phyloP scores from a whole-genome alignment of 306 rosid genomes.

The Crotalaria pallida region DNA sequence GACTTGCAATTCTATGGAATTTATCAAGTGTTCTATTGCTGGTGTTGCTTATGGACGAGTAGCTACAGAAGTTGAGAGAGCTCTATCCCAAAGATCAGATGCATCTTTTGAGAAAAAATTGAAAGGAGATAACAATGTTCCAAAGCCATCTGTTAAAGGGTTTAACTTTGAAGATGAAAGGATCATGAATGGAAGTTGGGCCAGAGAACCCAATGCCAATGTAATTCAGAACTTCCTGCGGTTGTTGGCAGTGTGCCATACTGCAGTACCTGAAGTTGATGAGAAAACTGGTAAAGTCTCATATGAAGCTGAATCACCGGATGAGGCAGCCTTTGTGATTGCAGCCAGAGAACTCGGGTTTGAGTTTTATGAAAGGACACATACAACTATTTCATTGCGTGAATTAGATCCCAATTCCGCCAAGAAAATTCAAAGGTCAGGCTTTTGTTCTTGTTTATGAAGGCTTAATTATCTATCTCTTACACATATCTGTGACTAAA shows the following conservation, averaged over 20 bases:
- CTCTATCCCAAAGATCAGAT: slow-evolving; percentile 58
- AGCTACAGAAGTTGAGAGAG: slow-evolving; percentile 93
- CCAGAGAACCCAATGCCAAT: slow-evolving; percentile 54
- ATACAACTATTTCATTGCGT: slow-evolving; percentile 51
- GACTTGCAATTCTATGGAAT: slow-evolving; percentile 98
- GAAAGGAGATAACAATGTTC: slow-evolving; percentile 24
- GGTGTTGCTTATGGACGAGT: slow-evolving; percentile 84
- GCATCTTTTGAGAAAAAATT: slow-evolving; percentile 25
- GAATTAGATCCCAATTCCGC: slow-evolving; percentile 57
- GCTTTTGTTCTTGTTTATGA: slow-evolving; percentile 18
- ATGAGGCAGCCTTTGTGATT: slow-evolving; percentile 95
- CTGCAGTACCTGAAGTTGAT: slow-evolving; percentile 90
- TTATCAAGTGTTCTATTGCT: slow-evolving; percentile 90
- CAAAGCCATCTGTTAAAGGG: slow-evolving; percentile 62
- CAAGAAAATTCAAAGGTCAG: slow-evolving; percentile 48
- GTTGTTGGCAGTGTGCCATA: slow-evolving; percentile 81
- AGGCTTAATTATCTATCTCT: neutral
- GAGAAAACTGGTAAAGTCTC: slow-evolving; percentile 69
- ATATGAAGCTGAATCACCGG: slow-evolving; percentile 99
- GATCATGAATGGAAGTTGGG: slow-evolving; percentile 80
- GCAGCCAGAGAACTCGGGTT: slow-evolving; percentile 97
- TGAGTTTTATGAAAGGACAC: slow-evolving; percentile 78
- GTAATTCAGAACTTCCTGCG: slow-evolving; percentile 62
- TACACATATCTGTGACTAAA: neutral
- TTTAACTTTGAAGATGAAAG: slow-evolving; percentile 87